phyloP scores from a whole-genome alignment of 495 filamentous ascomycete species.

The Penicillium paradoxum region DNA sequence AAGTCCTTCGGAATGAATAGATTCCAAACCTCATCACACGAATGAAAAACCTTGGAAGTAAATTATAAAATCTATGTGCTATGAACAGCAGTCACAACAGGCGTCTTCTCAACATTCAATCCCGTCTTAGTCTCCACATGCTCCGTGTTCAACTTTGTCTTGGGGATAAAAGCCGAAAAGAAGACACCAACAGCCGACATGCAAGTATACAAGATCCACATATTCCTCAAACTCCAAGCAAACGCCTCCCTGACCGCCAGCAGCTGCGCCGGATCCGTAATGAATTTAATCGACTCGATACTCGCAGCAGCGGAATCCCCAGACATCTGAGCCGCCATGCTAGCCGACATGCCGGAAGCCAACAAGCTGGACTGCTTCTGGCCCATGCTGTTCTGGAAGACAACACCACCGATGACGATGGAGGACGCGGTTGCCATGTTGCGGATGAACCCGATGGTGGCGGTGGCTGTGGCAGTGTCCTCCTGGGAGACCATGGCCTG shows the following conservation, averaged over 20 bases:
- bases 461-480: slow-evolving; percentile 73
- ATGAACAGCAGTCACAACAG: slow-evolving; percentile 6
- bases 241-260: slow-evolving; percentile 50
- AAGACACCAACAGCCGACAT: slow-evolving; percentile 47
- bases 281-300: slow-evolving; percentile 38
- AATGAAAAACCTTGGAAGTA: too few species aligned
- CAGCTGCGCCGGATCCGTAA: slow-evolving; percentile 41
- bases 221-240: slow-evolving; percentile 54
- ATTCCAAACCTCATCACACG: too few species aligned
- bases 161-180: slow-evolving; percentile 50
- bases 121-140: slow-evolving; percentile 58
- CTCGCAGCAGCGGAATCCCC: slow-evolving; percentile 50
- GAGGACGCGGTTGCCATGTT: slow-evolving; percentile 66
- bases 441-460: slow-evolving; percentile 68
- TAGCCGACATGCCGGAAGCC: slow-evolving; percentile 41
- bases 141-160: slow-evolving; percentile 47
- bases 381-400: slow-evolving; percentile 66
- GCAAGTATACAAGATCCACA: slow-evolving; percentile 59
- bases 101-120: slow-evolving; percentile 23
- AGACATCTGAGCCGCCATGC: slow-evolving; percentile 37
- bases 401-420: slow-evolving; percentile 73
- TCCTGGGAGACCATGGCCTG: slow-evolving; percentile 63
- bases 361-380: slow-evolving; percentile 30
- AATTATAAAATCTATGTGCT: background rate
- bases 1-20: too few species aligned